phyloP scores from a whole-genome alignment of 192 early-diverging fungal genomes.

The Chytriomyces sp. region DNA sequence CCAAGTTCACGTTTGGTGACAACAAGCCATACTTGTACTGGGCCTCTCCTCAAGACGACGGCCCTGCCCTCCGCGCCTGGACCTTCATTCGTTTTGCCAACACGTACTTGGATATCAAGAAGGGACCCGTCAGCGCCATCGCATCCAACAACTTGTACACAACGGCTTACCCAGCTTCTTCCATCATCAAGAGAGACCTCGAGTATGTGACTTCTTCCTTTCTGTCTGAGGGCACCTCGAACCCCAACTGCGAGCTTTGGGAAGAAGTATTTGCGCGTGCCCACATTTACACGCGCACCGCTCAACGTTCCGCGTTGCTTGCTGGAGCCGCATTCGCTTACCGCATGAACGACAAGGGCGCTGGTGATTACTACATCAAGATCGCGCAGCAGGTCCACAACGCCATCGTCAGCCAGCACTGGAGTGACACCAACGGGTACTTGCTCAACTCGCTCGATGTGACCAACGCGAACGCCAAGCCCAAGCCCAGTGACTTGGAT shows the following conservation, averaged over 20 bases:
- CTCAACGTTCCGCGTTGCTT: conserved; percentile 60
- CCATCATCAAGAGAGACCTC: conserved; percentile 58
- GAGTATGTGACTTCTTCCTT: conserved; percentile 61
- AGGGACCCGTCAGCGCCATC: background rate
- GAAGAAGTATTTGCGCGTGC: conserved; percentile 71
- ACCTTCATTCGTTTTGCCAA: conserved; percentile 26
- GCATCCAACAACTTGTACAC: conserved; percentile 31
- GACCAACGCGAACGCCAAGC: background rate
- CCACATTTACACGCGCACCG: conserved; percentile 73
- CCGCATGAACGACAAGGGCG: conserved; percentile 31
- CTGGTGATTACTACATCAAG: background rate
- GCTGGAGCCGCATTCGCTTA: conserved; percentile 61
- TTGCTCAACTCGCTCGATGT: background rate
- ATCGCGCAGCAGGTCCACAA: background rate
- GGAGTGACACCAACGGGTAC: too few relatives aligned
- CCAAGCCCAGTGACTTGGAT: background rate
- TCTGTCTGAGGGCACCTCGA: conserved; percentile 36
- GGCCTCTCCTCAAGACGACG: conserved; percentile 74
- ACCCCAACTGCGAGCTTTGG: conserved; percentile 82
- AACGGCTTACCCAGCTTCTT: conserved; percentile 16
- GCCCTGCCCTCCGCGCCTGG: conserved; percentile 58
- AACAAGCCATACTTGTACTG: too few relatives aligned
- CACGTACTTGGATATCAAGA: conserved; percentile 5
- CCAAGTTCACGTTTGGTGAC: too few relatives aligned
- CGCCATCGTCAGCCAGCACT: background rate